Evolutionary conservation across 2,329 filamentous ascomycete genomes (phyloP).

Genomic region (Neofusicoccum cordaticola): DNA sequence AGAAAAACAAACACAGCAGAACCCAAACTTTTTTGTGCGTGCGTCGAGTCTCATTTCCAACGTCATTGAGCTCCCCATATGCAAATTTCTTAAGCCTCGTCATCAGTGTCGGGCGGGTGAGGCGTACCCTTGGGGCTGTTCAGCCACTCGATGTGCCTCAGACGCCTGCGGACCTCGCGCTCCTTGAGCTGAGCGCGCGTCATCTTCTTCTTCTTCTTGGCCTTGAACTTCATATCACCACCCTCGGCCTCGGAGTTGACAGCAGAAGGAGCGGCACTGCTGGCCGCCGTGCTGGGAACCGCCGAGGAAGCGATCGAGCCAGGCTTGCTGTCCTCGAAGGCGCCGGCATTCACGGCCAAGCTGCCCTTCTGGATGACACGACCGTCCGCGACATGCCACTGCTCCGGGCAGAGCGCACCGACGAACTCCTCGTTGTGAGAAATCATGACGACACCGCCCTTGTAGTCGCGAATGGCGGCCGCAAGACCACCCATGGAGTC

Average conservation of each 20-base stretch:
- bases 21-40: background rate
- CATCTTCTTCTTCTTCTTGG: constrained; percentile 98
- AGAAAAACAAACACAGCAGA: background rate
- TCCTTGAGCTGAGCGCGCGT: constrained; percentile 97
- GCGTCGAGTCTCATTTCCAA: background rate
- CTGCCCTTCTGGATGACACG: constrained; percentile 81
- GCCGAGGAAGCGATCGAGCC: constrained; percentile 54
- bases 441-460: constrained; percentile 98
- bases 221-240: constrained; percentile 79
- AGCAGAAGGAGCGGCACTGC: constrained; percentile 54
- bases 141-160: constrained; percentile 77
- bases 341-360: constrained; percentile 69
- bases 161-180: constrained; percentile 76
- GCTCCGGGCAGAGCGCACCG: constrained; percentile 89
- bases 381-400: constrained; percentile 91
- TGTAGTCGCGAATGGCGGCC: constrained; percentile 97
- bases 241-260: constrained; percentile 81
- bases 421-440: constrained; percentile 99
- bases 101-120: constrained; percentile 39
- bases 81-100: constrained; percentile 30
- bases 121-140: constrained; percentile 62
- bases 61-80: background rate
- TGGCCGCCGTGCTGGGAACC: constrained; percentile 35
- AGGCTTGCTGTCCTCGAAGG: constrained; percentile 79
- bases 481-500: constrained; percentile 95